Percentiles rank a stretch among this genome's conserved stretches.
Evolutionary conservation across 148 eudicot species (phyloP).

Genomic region (Euryodendron excelsum): DNA sequence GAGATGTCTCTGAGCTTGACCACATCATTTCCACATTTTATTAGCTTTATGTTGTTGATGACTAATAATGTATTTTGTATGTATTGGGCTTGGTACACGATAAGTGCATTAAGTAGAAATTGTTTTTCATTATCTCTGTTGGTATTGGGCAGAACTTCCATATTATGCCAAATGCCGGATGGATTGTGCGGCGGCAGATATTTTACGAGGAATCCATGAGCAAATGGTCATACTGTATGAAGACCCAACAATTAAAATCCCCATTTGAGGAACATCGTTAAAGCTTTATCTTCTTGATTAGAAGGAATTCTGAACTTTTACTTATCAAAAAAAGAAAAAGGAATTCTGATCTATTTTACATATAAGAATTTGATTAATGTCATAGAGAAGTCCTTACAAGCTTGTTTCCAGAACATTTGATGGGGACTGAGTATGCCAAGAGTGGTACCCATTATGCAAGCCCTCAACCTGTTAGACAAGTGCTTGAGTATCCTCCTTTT

Average conservation of each 20-base stretch:
- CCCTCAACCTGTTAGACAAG: constrained; percentile 50
- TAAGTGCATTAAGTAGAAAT: no score
- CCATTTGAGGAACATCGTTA: constrained; percentile 39
- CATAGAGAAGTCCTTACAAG: constrained; percentile 11
- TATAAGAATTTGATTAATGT: background rate
- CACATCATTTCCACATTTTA: no score
- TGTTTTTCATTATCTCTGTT: background rate
- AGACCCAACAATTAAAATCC: constrained; percentile 71
- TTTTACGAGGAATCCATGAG: constrained; percentile 71
- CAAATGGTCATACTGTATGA: constrained; percentile 63
- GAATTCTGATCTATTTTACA: background rate
- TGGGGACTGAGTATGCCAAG: constrained; percentile 60
- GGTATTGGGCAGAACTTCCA: constrained; percentile 51
- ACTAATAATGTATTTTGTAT: no score
- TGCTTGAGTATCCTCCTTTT: constrained; percentile 63
- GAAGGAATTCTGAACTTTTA: no score
- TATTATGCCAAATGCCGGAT: constrained; percentile 50
- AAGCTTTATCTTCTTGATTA: constrained; percentile 8
- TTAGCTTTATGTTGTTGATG: background rate
- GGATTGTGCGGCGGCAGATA: constrained; percentile 80
- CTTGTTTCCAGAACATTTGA: constrained; percentile 64
- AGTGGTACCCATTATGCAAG: constrained; percentile 40
- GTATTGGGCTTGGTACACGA: no score
- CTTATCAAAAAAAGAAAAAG: no score
- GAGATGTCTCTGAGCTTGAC: no score